Base-by-base conservation (phyloP, 768 basidiomycete species). In the Agrocybe chaxingu region DNA sequence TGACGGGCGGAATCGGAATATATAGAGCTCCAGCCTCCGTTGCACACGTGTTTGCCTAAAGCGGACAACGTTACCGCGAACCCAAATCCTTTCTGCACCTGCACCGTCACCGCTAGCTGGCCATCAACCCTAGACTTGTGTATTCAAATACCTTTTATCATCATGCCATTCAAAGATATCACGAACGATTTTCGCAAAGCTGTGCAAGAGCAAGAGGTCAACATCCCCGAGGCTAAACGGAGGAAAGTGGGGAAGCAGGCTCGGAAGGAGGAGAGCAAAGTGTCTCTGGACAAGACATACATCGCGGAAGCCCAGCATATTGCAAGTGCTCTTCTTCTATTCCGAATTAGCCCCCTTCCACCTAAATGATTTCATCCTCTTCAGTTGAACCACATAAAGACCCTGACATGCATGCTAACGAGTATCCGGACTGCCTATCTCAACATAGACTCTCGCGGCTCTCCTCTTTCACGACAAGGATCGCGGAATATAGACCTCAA, bases 381-480 rank as follows among this genome's bases (percentile, higher is more conserved):
- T 37, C 36, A 93, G 91, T 69, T 93, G 24, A 82, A 80, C 55
- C 88, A 90, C 56, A 85, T 92, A 48, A 77, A 72, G 53, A 82
- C 82, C 4, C 69, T 93, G 50, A 79, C 78, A 24, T 79, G 78
- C 41, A 85, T 95, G 79, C 78, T 98, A 38, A 65, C 75, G 32
- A 76, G 78, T 50, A 82, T 98, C 51, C 84, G 94, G 10, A 84
- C 86, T 48, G 83, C 95, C 29, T 99, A 99, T 72, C 76, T 98
- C 59, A 89, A 86, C 60, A 74, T 92, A 53, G 82, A 89, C 67
- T 66, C 84, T 10, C 75, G 81, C 51, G 58, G 64, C 48, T 67
- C 75, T n/a, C 77, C 82, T 9, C 64, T 78, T 41, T 67, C 74
- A 16, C 79, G 82, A 29, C 80, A 81, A 59, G 63, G 73, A 11